These are phyloP conservation scores for Mortierella alpina DNA, from an alignment of 192 early-diverging fungal genomes.

Conservation along the genomic window DNA sequence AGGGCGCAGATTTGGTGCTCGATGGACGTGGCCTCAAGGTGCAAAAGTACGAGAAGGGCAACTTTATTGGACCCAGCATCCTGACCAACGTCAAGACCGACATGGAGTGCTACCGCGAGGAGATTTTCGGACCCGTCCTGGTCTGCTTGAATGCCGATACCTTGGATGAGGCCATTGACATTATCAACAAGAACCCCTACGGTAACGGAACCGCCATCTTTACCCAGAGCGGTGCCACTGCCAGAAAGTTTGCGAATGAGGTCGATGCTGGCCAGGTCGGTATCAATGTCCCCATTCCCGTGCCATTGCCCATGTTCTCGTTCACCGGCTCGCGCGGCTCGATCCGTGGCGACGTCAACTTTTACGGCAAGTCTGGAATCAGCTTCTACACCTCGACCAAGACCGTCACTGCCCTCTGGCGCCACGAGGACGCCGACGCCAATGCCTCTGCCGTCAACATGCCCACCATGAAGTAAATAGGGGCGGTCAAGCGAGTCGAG, in stretches of 20 bases:
- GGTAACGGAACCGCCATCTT: conserved; percentile 91
- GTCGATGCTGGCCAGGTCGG: conserved; percentile 96
- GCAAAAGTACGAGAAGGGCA: conserved; percentile 85
- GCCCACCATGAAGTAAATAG: conserved; percentile 76
- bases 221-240: conserved; percentile 89
- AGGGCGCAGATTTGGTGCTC: conserved; percentile 87
- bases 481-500: background rate
- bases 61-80: conserved; percentile 96
- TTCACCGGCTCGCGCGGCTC: conserved; percentile 93
- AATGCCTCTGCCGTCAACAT: conserved; percentile 84
- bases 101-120: conserved; percentile 93
- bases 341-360: conserved; percentile 95
- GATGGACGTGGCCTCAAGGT: conserved; percentile 88
- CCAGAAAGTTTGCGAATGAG: conserved; percentile 88
- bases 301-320: conserved; percentile 96
- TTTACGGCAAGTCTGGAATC: conserved; percentile 83
- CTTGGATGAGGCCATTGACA: conserved; percentile 90
- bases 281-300: conserved; percentile 92
- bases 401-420: conserved; percentile 96
- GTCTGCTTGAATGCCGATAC: conserved; percentile 85
- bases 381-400: conserved; percentile 94
- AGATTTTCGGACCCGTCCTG: conserved; percentile 97
- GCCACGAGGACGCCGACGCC: conserved; percentile 80
- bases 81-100: conserved; percentile 75
- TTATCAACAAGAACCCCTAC: conserved; percentile 92